Conservation (phyloP, 1,284 basidiomycete genomes). For the Apiotrichum siamense region DNA sequence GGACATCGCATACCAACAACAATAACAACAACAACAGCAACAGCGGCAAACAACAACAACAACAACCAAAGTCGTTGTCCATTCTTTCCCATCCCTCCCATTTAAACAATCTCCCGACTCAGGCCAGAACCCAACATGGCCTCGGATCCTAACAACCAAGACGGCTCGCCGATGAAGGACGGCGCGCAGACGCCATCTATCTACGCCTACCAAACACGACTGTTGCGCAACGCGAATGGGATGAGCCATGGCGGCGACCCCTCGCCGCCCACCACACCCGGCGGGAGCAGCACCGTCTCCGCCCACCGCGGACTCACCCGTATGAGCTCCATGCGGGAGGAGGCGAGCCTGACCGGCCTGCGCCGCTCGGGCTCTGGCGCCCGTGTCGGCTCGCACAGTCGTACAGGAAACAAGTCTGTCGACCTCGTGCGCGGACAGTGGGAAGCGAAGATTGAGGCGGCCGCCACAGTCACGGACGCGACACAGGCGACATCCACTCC, state of each 20-base stretch:
- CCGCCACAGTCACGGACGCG: not conserved
- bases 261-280: not conserved
- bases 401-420: constrained; percentile 30
- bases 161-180: constrained; percentile 26
- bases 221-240: constrained; percentile 13
- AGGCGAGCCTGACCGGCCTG: constrained; percentile 6
- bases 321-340: constrained; percentile 17
- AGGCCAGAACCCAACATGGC: constrained; percentile 8
- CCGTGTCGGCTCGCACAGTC: constrained; percentile 14
- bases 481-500: not conserved
- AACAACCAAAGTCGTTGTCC: not conserved
- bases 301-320: constrained; percentile 6
- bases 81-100: no score
- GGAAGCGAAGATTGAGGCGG: constrained; percentile 39
- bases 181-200: constrained; percentile 29
- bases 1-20: no score
- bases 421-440: constrained; percentile 38
- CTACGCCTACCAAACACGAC: constrained; percentile 38
- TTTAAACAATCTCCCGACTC: no score
- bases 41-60: not conserved
- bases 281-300: not conserved
- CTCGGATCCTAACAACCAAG: not conserved
- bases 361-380: constrained; percentile 23
- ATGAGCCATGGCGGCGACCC: not conserved
- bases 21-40: no score